Base-by-base conservation (phyloP, 1,284 basidiomycete genomes). In the Trichosporon asahii region DNA sequence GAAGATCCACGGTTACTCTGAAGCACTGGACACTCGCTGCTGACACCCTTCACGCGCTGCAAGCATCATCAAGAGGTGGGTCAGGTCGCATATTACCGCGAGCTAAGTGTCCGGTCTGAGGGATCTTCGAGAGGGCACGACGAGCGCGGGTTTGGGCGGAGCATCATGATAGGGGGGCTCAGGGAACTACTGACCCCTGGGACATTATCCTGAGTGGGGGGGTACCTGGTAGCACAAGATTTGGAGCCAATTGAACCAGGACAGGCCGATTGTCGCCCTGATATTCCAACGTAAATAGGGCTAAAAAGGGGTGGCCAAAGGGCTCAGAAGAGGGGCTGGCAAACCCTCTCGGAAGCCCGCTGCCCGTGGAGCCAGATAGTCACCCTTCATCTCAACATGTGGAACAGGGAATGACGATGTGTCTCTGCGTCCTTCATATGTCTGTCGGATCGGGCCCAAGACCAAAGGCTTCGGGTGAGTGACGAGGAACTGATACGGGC, bases 271-370 rank as follows among this genome's bases (percentile, higher is more conserved):
- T 61, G 57, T 18, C 18, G 27, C 57, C 57, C 57, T 61, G 57
- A 61, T 61, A 31, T 61, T 61, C 57, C 57, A 31, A 61, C 57
- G 57, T 31, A 61, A 60, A 60, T n/a, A 61, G 57, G 57, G 27
- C 57, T 31, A 18, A 60, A 60, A 61, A 21, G 57, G 57, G 27
- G 15, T 6, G 18, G 31, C 40, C 15, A 27, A 29, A n/a, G 6
- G 29, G 57, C 57, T 61, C 57, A 31, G 29, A 31, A 31, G 57
- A 7, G 27, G 27, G 27, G 57, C 11, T 31, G 15, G 57, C 27
- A n/a, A 61, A 31, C 27, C 18, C 57, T 61, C 57, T 33, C 27
- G 29, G 27, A 33, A 61, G 18, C 27, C 27, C 57, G 49, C 49
- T 53, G 49, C 21, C 49, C 23, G n/a, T 21, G 49, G 49, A 53